Base-by-base conservation (phyloP, 2,329 filamentous ascomycete genomes). In the Penicillium glabrum region DNA sequence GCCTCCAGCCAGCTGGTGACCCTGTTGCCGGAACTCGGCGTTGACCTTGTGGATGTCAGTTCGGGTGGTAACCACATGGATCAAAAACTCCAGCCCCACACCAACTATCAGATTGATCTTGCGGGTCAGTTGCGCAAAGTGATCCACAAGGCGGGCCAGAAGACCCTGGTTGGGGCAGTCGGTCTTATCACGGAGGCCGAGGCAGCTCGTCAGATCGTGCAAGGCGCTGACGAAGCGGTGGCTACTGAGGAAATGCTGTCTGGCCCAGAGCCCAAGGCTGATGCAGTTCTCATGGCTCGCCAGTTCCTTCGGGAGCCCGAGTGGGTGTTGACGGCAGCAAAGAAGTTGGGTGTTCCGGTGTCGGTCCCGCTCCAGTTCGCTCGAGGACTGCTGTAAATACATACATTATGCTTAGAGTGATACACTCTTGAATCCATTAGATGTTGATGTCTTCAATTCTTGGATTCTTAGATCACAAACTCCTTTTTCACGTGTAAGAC, bases 251-350 rank as follows among this genome's bases (percentile, higher is more conserved):
- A 58, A 19, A 59, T 68, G n/a, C 48, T 72, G n/a, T 60, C 64
- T 1, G 67, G 69, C 0, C 23, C 59, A 8, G 64, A 69, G 27
- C 70, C 72, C 1, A 67, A 66, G 35, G 74, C 80, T 0, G 81
- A 84, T 71, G 77, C 78, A 0, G 72, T 83, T 24, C 61, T 83
- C n/a, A 75, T 84, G 35, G 82, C 77, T 0, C 73, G 81, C 44
- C 81, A 84, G 60, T 83, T 84, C 57, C 75, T 84, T 74, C 72
- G 82, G 8, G 81, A 83, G 68, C 80, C 81, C 0, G 81, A 82
- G 61, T 83, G 81, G 81, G 81, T 83, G 27, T 59, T 83, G 35
- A 78, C 68, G 43, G 80, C 82, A 1, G 81, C 80, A 9, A 79
- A 77, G 70, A 73, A 77, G 62, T 58, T 84, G 56, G 77, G 74